A percentile compares a stretch with the other conserved stretches of the same genome.
Evolutionary conservation across 352 stramenopile species (phyloP).

Genomic region (Pythium aquatile): DNA sequence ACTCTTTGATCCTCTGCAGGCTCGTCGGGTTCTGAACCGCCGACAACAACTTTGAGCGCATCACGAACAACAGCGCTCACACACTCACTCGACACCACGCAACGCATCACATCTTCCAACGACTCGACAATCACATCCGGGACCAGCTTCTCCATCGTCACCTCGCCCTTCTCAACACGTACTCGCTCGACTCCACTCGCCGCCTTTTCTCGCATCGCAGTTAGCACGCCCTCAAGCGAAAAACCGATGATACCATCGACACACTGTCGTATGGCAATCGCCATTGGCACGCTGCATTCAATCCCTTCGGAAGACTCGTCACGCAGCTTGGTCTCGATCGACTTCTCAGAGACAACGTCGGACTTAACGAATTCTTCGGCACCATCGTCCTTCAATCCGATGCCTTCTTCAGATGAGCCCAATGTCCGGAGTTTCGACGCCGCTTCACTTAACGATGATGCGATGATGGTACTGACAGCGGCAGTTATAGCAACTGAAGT

Average conservation of each 20-base stretch:
- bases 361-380: not conserved
- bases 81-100: conserved; percentile 4
- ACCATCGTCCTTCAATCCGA: not conserved
- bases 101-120: conserved; percentile 17
- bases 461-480: conserved; percentile 7
- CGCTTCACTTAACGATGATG: conserved; percentile 10
- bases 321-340: not conserved
- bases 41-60: conserved; percentile 10
- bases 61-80: conserved; percentile 2
- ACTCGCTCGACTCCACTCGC: not conserved
- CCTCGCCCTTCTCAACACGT: not conserved
- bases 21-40: not conserved
- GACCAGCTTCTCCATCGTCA: not conserved
- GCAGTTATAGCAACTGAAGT: not conserved
- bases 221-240: conserved; percentile 32
- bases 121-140: conserved; percentile 18
- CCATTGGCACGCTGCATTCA: conserved; percentile 29
- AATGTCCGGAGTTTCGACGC: conserved; percentile 13
- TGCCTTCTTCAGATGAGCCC: not conserved
- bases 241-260: conserved; percentile 41
- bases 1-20: not conserved
- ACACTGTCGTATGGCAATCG: conserved; percentile 35
- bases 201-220: conserved; percentile 22
- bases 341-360: not conserved
- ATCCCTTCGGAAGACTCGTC: not conserved